phyloP scores from a whole-genome alignment of 305 asterid species.

The Galium porrigens region DNA sequence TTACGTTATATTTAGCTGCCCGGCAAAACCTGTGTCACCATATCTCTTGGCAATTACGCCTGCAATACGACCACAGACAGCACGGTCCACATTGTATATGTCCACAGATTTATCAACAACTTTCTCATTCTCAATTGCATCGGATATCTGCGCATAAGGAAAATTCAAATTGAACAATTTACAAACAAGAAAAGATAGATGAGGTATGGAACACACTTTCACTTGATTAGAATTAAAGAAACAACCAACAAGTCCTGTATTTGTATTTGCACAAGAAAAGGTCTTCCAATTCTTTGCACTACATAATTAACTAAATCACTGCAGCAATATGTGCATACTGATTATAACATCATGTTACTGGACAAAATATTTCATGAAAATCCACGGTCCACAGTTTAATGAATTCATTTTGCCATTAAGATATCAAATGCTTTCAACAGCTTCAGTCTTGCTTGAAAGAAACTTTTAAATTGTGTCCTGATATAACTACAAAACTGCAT shows the following conservation, averaged over 20 bases:
- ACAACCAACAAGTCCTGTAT: background rate
- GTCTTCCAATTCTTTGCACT: background rate
- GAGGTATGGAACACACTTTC: background rate
- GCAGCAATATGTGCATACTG: background rate
- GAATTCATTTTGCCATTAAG: background rate
- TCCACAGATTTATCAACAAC: constrained; percentile 55
- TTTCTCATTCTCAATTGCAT: constrained; percentile 75
- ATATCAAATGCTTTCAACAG: background rate
- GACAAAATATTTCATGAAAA: background rate
- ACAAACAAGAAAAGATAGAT: background rate
- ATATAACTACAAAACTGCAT: background rate
- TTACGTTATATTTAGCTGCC: constrained; percentile 83
- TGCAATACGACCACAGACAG: constrained; percentile 95
- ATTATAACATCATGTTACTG: background rate
- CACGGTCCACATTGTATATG: constrained; percentile 90
- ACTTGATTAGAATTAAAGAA: background rate
- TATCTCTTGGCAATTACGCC: constrained; percentile 85
- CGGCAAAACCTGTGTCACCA: constrained; percentile 95
- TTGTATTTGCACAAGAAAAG: background rate
- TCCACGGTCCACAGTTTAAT: background rate
- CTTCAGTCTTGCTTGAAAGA: background rate
- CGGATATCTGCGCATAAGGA: constrained; percentile 39
- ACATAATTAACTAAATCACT: background rate
- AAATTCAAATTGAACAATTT: constrained; percentile 11
- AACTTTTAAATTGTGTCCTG: background rate